Conservation (phyloP, 192 early-diverging fungal genomes). For the Backusella circina region DNA sequence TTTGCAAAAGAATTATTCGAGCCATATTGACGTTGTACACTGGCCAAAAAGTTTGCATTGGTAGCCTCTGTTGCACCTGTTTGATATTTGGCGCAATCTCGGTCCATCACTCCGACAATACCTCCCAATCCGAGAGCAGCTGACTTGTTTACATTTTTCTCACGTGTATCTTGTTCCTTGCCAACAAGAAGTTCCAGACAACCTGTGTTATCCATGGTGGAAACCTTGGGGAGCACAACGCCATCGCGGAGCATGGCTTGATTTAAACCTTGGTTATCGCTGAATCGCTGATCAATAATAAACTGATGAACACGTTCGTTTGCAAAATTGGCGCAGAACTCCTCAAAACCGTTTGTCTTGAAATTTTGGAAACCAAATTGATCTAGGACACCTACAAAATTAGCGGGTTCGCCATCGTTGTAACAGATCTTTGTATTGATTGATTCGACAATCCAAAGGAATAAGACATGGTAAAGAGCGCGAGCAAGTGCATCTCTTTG, state of each 20-base stretch:
- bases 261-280: conserved; percentile 43
- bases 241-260: conserved; percentile 49
- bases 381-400: conserved; percentile 86
- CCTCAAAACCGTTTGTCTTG: conserved; percentile 58
- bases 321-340: conserved; percentile 66
- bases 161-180: conserved; percentile 37
- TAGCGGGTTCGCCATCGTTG: conserved; percentile 57
- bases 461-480: conserved; percentile 84
- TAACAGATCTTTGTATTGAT: conserved; percentile 82
- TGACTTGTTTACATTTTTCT: conserved; percentile 8
- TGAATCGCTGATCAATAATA: conserved; percentile 51
- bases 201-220: conserved; percentile 45
- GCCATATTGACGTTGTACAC: conserved; percentile 31
- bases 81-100: conserved; percentile 40
- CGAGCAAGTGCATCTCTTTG: conserved; percentile 83
- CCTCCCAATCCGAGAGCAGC: conserved; percentile 37
- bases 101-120: conserved; percentile 42
- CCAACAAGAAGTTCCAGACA: conserved; percentile 56
- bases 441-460: conserved; percentile 88
- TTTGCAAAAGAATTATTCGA: conserved; percentile 39
- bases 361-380: conserved; percentile 67
- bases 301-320: conserved; percentile 69
- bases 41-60: conserved; percentile 42
- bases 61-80: conserved; percentile 42
- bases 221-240: conserved; percentile 50